Evolutionary conservation across 495 filamentous ascomycete genomes (phyloP), one percentile per base, ranked within the genome.

Genomic region (Xylaria curta): DNA sequence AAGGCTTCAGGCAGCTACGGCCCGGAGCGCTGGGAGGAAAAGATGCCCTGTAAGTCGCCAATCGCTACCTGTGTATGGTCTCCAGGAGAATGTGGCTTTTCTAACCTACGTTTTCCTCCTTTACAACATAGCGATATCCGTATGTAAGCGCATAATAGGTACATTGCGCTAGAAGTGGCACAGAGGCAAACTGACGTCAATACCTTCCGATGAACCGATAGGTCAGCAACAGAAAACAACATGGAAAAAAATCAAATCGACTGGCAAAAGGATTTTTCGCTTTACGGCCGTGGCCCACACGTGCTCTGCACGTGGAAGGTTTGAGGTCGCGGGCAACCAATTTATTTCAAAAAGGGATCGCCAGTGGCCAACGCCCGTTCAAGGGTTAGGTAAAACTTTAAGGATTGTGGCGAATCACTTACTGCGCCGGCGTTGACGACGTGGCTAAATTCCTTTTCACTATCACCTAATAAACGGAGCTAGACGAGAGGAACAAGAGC

Each of bases 381-480:
- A 17, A 31, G 53, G 12, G 24, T 31, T 56, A 56, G 24, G 53
- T 31, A 28, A 6, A 56, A 26, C 53, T 15, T 28, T 31, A 24
- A 56, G 53, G 53, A 54, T 56, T 56, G 51, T 54, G 51, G 51
- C 51, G 13, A 54, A 12, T 10, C 38, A 10, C 53, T 56, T 56
- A 28, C 26, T 56, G 26, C 53, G 13, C 26, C 12, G 24, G 46
- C 46, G 46, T 49, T 10, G 12, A 56, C 53, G 51, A 54, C 51
- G 51, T 54, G 51, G 51, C 47, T 21, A 21, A 51, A 46, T 51
- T 10, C 51, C 9, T 54, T 13, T 12, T 15, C 17, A 31, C 26
- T 17, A 7, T 56, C 24, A 17, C 15, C 12, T 56, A 56, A 26
- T 17, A 56, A 56, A 17, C 6, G 19, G 28, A 6, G 19, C 53